Base-by-base conservation (phyloP, 148 eudicot genomes). In the Salicornia ramosissima region DNA sequence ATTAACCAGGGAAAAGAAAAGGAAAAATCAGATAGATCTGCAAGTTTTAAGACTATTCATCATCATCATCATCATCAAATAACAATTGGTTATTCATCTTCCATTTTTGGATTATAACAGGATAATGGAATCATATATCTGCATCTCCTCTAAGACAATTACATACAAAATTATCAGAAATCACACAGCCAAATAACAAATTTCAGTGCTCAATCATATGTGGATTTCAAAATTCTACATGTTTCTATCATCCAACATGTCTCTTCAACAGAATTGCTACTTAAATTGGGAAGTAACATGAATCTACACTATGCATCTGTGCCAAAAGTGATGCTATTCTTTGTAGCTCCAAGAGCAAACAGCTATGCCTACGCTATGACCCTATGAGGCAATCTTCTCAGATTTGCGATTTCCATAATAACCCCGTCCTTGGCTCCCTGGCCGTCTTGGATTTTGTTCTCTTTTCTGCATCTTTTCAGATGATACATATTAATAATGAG, bases 391-490 rank as follows among this genome's bases (percentile, higher is more conserved):
- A 49, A 60, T 15, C n/a, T 58, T 71, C 47, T 58, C 75, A 1
- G 54, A 42, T 71, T 57, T 49, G 8, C 67, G 22, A 50, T 39
- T 49, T 47, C 56, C 60, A 51, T 11, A 42, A 6, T 21, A 19
- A 58, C 68, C 61, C 33, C 58, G 72, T 45, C 66, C 56, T 34
- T 66, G 51, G 10, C 47, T 28, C 47, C 69, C 54, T 43, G 69
- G 64, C 13, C 55, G 57, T 61, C 69, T 45, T 8, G 19, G 16
- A 45, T 26, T 24, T 54, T 54, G 36, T 46, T 70, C 68, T 42
- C 62, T 54, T 68, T 63, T 65, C 34, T 73, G 69, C 80, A 72
- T 45, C 25, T 60, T 66, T 77, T 24, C 64, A 65, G 75, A 63
- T 64, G 36, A 43, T 66, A 36, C 19, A 16, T 12, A 28, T 72